Base-by-base conservation (phyloP, 176 grass and related monocot genomes). In the Microstegium vimineum region DNA sequence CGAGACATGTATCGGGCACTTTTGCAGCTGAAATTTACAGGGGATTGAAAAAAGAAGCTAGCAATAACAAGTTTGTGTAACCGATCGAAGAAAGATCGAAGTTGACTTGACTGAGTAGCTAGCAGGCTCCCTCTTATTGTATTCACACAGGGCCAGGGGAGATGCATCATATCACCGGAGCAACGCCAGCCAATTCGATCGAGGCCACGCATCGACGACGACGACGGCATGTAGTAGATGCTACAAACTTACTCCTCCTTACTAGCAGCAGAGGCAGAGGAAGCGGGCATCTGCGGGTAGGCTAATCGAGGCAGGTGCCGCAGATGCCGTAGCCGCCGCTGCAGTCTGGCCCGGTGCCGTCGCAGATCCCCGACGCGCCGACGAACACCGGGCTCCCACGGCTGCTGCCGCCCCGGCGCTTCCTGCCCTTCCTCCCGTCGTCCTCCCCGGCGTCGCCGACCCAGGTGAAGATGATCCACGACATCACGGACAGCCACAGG, bases 401-500 rank as follows among this genome's bases (percentile, higher is more conserved):
- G 78, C 75, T 45, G n/a, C n/a, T n/a, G 56, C 69, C 7, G 43
- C 75, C 10, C 2, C 81, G 36, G 10, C 82, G 63, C 28, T 71
- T 59, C 84, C 69, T 51, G n/a, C 89, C 31, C 6, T 76, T 35
- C 30, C 70, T 47, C 9, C 59, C 6, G 18, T 6, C 65, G 6
- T 1, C 15, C 0, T 22, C 37, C 11, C 51, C 83, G 40, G 12
- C 63, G 36, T 85, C 81, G 67, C 89, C 86, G 64, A 84, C 86
- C 46, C 82, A 79, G 40, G 89, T 86, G 86, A 98, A 93, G 69
- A 98, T 93, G 89, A 98, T 93, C 84, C 88, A 91, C 18, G 92
- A 91, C 79, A 93, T 61, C 25, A 93, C 78, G 62, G 85, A 93
- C 20, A 98, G 88, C 95, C 95, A 95, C 20, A 91, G 69, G 71